Percentiles rank a stretch among this genome's conserved stretches.
Conservation (phyloP, 139 green algal species). For the Closterium sp. region DNA sequence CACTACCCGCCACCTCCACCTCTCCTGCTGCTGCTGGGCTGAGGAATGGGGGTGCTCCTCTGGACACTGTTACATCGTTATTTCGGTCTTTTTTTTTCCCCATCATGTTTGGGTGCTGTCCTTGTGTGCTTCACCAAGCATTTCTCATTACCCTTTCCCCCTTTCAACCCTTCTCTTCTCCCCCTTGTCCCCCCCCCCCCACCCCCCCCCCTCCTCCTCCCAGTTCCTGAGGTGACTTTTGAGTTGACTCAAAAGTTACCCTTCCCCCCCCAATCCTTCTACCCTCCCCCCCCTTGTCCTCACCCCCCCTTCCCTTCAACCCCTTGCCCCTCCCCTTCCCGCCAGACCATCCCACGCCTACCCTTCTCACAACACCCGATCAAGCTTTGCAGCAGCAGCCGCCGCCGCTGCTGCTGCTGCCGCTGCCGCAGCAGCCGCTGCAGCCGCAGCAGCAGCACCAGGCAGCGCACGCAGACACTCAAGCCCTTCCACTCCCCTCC, state of each 20-base stretch:
- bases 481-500: neutral
- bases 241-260: too few relatives aligned
- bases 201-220: too few relatives aligned
- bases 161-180: neutral
- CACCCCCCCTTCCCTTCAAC: neutral
- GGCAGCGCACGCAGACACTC: neutral
- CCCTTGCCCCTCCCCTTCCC: neutral
- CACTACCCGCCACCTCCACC: neutral
- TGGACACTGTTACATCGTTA: neutral
- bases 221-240: too few relatives aligned
- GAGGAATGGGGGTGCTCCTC: neutral
- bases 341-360: neutral
- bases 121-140: neutral
- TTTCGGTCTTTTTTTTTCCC: neutral
- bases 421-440: neutral
- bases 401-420: too few relatives aligned
- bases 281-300: neutral
- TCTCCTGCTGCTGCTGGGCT: neutral
- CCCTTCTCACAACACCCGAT: neutral
- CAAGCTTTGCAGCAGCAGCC: neutral
- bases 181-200: too few relatives aligned
- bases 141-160: neutral
- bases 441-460: neutral
- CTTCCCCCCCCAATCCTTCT: too few relatives aligned
- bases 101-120: too few relatives aligned